Conservation (phyloP, 2,329 filamentous ascomycete genomes). For the Escovopsis sp. region DNA sequence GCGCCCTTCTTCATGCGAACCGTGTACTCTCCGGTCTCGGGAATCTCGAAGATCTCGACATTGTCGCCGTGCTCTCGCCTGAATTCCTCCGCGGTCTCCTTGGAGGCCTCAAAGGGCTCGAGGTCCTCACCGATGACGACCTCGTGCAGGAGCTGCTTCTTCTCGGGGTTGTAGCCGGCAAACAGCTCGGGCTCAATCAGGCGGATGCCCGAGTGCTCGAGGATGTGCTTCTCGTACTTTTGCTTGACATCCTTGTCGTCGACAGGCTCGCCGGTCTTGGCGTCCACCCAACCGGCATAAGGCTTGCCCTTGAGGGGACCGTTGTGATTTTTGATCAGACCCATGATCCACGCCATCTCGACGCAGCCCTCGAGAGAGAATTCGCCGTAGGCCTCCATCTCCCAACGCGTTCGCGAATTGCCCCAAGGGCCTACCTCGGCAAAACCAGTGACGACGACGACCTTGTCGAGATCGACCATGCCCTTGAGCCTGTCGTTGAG, state of each 20-base stretch:
- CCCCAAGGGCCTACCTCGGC: conserved; percentile 95
- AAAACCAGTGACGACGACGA: conserved; percentile 94
- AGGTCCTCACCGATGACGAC: conserved; percentile 95
- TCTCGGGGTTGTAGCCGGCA: conserved; percentile 90
- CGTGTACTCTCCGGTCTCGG: conserved; percentile 84
- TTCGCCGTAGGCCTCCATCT: conserved; percentile 94
- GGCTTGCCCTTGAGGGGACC: conserved; percentile 89
- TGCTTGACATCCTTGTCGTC: conserved; percentile 96
- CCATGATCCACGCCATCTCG: conserved; percentile 99
- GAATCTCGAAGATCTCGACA: conserved; percentile 91
- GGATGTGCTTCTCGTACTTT: conserved; percentile 93
- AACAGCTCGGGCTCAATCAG: conserved; percentile 96
- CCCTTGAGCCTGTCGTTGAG: conserved; percentile 81
- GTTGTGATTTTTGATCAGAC: conserved; percentile 97
- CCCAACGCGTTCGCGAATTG: conserved; percentile 95
- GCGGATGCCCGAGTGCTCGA: conserved; percentile 94
- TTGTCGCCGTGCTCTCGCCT: conserved; percentile 94
- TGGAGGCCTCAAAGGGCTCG: conserved; percentile 91
- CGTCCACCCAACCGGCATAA: conserved; percentile 93
- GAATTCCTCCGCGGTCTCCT: conserved; percentile 96
- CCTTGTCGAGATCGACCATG: conserved; percentile 97
- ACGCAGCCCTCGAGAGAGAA: conserved; percentile 97
- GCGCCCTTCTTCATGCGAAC: conserved; percentile 93
- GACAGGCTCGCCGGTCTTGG: conserved; percentile 85
- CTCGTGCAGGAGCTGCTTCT: conserved; percentile 96